A percentile compares a stretch with the other conserved stretches of the same genome.
phyloP scores from a whole-genome alignment of 164 flowering plant species.

The grape (Vitis vinifera) region DNA sequence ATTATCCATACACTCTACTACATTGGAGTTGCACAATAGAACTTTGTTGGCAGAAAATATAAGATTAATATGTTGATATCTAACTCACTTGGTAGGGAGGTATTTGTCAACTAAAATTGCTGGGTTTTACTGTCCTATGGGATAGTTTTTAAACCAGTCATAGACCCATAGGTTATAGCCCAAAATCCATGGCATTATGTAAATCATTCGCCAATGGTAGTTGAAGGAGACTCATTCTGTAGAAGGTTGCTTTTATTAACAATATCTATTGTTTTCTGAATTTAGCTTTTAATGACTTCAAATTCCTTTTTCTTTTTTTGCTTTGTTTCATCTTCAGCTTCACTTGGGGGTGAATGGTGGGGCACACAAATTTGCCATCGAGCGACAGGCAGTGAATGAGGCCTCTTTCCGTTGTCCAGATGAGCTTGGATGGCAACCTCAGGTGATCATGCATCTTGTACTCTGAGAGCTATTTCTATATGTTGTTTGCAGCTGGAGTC shows the following conservation, averaged over 20 bases:
- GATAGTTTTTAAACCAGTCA: not conserved
- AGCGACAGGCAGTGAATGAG: constrained; percentile 59
- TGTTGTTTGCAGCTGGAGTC: no score
- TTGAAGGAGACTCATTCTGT: no score
- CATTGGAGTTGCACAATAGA: not conserved
- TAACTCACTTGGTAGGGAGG: not conserved
- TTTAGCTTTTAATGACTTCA: not conserved
- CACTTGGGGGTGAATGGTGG: constrained; percentile 59
- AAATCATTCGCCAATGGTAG: no score
- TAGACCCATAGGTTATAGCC: no score
- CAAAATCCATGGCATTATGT: no score
- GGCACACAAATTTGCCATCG: constrained; percentile 47
- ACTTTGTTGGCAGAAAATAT: not conserved
- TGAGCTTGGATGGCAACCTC: constrained; percentile 73
- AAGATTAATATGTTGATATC: not conserved
- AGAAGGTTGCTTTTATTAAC: not conserved
- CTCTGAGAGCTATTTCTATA: not conserved
- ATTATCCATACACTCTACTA: not conserved
- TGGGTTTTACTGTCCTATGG: not conserved
- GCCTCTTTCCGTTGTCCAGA: constrained; percentile 69
- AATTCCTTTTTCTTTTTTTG: not conserved
- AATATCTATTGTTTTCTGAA: not conserved
- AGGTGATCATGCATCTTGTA: constrained; percentile 26
- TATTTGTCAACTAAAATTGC: not conserved
- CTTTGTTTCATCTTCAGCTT: constrained; percentile 35